A percentile compares a stretch with the other conserved stretches of the same genome.
phyloP scores from a whole-genome alignment of 192 early-diverging fungal species.

The Podila epigama region DNA sequence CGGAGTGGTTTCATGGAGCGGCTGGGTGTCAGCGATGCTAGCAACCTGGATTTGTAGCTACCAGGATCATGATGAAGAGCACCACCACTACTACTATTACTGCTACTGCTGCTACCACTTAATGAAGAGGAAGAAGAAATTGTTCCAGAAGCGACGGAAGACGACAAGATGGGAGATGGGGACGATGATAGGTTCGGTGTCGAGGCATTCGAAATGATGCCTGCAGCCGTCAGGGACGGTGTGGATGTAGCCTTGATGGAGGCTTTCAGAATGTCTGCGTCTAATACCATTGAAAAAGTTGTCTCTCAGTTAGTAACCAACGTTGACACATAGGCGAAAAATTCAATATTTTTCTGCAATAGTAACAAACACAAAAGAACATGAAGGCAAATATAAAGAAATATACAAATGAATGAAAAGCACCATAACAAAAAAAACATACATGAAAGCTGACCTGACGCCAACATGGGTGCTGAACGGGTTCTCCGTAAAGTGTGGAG shows the following conservation, averaged over 20 bases:
- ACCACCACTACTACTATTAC: no score
- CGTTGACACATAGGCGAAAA: no score
- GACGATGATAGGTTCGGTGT: conserved; percentile 1
- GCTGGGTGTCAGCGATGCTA: conserved; percentile 2
- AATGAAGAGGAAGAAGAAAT: not conserved
- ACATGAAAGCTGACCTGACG: conserved; percentile 39
- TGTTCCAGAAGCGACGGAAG: not conserved
- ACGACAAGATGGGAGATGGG: conserved; percentile 3
- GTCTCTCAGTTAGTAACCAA: no score
- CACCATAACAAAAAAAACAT: no score
- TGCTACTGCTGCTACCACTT: no score
- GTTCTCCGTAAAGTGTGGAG: conserved; percentile 17
- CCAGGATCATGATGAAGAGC: not conserved
- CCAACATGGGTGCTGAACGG: conserved; percentile 30
- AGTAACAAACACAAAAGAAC: not conserved
- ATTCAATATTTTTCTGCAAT: not conserved
- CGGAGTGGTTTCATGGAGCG: conserved; percentile 30
- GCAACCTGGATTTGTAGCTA: not conserved
- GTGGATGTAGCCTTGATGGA: conserved; percentile 34
- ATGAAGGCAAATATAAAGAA: not conserved
- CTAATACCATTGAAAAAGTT: no score
- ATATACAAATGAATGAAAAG: not conserved
- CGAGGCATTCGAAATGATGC: not conserved
- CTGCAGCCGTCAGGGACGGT: conserved; percentile 2
- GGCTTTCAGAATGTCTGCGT: conserved; percentile 39